These are phyloP conservation scores for Andrographis paniculata DNA, from an alignment of 305 asterid genomes.

Conservation along the genomic window DNA sequence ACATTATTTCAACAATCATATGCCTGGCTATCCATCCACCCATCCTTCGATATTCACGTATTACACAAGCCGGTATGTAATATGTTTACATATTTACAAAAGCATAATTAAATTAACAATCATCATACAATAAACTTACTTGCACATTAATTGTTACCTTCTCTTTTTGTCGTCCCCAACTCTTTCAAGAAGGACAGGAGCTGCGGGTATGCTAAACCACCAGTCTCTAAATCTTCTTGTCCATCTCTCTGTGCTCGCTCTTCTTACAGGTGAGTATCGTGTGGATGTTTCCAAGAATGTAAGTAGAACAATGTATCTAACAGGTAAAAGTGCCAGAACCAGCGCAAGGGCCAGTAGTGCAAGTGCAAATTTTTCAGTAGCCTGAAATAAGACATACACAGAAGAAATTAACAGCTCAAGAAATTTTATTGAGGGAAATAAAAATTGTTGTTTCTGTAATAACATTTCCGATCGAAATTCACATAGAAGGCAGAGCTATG, in stretches of 20 bases:
- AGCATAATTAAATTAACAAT: not conserved
- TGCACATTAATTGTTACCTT: slow-evolving; percentile 18
- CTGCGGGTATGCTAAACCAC: slow-evolving; percentile 99
- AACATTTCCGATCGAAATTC: no score
- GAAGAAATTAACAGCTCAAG: no score
- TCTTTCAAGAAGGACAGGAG: slow-evolving; percentile 67
- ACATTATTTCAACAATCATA: no score
- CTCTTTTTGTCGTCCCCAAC: slow-evolving; percentile 66
- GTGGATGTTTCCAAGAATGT: slow-evolving; percentile 63
- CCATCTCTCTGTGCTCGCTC: slow-evolving; percentile 74
- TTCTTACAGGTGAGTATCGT: slow-evolving; percentile 62
- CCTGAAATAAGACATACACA: slow-evolving; percentile 34
- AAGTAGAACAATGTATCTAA: slow-evolving; percentile 34
- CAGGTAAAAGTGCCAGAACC: slow-evolving; percentile 51
- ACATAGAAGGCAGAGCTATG: no score
- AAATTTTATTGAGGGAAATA: no score
- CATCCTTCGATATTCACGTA: not conserved
- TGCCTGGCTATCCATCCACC: no score
- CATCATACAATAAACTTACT: not conserved
- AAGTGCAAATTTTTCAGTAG: slow-evolving; percentile 58
- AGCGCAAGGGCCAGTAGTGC: slow-evolving; percentile 47
- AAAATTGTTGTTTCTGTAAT: no score
- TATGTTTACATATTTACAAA: not conserved
- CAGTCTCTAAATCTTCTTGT: slow-evolving; percentile 73
- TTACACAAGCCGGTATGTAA: not conserved